Evolutionary conservation across 805 yeast species (phyloP).

Genomic region (Cyberlindnera bimundalis): DNA sequence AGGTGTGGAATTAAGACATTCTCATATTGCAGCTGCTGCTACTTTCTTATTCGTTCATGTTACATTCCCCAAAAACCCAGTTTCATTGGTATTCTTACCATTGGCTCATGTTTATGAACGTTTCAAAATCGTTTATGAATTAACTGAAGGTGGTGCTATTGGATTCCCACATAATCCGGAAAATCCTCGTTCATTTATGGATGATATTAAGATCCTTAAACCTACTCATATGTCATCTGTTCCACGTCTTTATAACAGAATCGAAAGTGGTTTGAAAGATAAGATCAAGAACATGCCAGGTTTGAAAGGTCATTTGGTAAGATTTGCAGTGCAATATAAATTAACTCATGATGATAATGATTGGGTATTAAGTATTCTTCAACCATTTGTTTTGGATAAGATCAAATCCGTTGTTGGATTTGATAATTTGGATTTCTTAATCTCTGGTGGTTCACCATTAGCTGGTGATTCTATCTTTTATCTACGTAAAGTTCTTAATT

Average conservation of each 20-base stretch:
- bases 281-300: conserved; percentile 43
- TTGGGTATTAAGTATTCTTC: conserved; percentile 34
- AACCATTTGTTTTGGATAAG: conserved; percentile 38
- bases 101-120: conserved; percentile 60
- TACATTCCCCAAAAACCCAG: conserved; percentile 28
- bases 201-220: conserved; percentile 51
- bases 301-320: conserved; percentile 39
- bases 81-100: conserved; percentile 45
- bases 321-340: conserved; percentile 41
- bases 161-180: conserved; percentile 57
- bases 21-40: conserved; percentile 47
- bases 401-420: conserved; percentile 47
- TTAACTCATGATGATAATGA: conserved; percentile 36
- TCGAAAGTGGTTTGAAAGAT: conserved; percentile 58
- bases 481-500: conserved; percentile 56
- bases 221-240: conserved; percentile 56
- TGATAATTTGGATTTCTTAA: conserved; percentile 36
- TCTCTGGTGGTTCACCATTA: conserved; percentile 70
- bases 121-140: conserved; percentile 38
- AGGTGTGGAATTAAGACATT: conserved; percentile 60
- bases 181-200: conserved; percentile 49
- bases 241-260: conserved; percentile 60
- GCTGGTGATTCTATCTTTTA: conserved; percentile 58
- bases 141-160: conserved; percentile 45
- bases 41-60: conserved; percentile 39